A percentile compares a stretch with the other conserved stretches of the same genome.
Evolutionary conservation across 495 filamentous ascomycete species (phyloP).

Genomic region (Xylaria curta): DNA sequence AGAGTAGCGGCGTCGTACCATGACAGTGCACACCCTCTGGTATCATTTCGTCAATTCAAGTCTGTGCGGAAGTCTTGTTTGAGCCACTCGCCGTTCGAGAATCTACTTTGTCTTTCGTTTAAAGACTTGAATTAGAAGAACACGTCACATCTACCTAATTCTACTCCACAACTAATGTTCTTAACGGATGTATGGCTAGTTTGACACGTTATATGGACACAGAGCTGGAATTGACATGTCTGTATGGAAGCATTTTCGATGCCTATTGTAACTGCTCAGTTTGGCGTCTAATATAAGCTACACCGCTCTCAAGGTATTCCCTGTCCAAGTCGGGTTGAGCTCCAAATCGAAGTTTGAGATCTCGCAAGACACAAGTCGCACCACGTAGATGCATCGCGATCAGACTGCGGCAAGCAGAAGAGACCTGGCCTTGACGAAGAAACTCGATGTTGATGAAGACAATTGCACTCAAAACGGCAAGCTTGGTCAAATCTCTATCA

Average conservation of each 20-base stretch:
- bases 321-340: background rate
- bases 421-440: conserved; percentile 22
- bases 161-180: background rate
- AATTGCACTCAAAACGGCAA: conserved; percentile 33
- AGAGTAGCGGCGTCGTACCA: background rate
- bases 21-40: background rate
- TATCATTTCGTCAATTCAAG: conserved; percentile 9
- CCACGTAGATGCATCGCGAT: conserved; percentile 4
- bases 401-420: background rate
- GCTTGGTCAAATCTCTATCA: conserved; percentile 24
- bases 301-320: background rate
- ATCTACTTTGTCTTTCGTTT: background rate
- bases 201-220: background rate
- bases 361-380: conserved; percentile 3
- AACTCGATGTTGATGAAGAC: conserved; percentile 37
- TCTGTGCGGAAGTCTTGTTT: background rate
- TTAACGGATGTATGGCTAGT: background rate
- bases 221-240: background rate
- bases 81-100: background rate
- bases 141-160: background rate
- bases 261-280: conserved; percentile 37
- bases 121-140: background rate
- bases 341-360: background rate
- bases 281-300: background rate
- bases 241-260: background rate